phyloP scores from a whole-genome alignment of 31 red algal species.

The Asparagopsis taxiformis region DNA sequence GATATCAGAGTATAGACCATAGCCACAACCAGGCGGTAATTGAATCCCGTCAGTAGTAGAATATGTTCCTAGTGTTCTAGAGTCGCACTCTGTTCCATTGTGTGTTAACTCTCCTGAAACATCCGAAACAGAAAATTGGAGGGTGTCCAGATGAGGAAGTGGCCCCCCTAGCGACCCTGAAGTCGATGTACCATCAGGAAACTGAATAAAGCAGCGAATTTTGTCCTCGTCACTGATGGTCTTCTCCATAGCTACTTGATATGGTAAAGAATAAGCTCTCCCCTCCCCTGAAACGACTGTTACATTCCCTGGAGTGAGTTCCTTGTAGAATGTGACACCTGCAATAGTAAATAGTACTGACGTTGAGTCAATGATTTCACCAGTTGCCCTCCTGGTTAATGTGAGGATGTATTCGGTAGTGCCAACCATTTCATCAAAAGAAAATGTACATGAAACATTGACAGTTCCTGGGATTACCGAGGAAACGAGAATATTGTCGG shows the following conservation, averaged over 20 bases:
- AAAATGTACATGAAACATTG: conserved; percentile 47
- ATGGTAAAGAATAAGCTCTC: conserved; percentile 34
- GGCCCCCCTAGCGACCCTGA: not conserved
- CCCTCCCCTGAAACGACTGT: conserved; percentile 33
- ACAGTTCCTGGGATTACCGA: not conserved
- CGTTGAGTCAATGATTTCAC: conserved; percentile 12
- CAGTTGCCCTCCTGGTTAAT: conserved; percentile 9
- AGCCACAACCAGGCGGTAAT: conserved; percentile 44
- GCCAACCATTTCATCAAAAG: conserved; percentile 63
- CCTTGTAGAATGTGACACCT: conserved; percentile 39
- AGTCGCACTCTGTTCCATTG: conserved; percentile 16
- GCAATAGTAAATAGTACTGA: conserved; percentile 44
- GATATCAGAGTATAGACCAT: conserved; percentile 38
- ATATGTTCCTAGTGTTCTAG: conserved; percentile 1
- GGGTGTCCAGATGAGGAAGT: conserved; percentile 5
- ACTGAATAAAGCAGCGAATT: conserved; percentile 37
- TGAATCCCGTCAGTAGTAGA: conserved; percentile 4
- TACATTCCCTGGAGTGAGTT: not conserved
- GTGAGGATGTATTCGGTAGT: conserved; percentile 46
- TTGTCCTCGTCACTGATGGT: conserved; percentile 10
- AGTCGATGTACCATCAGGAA: conserved; percentile 30
- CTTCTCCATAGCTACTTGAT: conserved; percentile 25
- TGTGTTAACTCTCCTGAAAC: conserved; percentile 40
- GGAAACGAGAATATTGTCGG: conserved; percentile 39
- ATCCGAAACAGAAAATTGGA: conserved; percentile 9